phyloP scores from a whole-genome alignment of 1,139 yeast genomes.

The Hemisphaericaspora lyxosophila region DNA sequence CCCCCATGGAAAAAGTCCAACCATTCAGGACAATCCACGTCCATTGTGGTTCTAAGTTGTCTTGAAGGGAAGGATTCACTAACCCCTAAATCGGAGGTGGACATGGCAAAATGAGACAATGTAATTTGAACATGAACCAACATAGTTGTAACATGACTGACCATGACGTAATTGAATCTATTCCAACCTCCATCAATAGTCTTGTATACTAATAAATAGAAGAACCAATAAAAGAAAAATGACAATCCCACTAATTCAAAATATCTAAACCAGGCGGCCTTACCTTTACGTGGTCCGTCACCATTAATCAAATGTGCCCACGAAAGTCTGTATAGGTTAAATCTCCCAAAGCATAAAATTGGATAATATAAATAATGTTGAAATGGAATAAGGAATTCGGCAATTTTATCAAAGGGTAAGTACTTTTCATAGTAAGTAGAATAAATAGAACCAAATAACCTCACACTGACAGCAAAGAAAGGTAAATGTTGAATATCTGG shows the following conservation, averaged over 20 bases:
- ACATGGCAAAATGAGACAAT: constrained; percentile 89
- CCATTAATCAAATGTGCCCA: constrained; percentile 75
- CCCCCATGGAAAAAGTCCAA: constrained; percentile 91
- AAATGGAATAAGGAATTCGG: constrained; percentile 55
- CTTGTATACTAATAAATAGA: constrained; percentile 59
- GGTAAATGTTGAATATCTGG: constrained; percentile 94
- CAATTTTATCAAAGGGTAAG: constrained; percentile 66
- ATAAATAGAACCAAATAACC: constrained; percentile 64
- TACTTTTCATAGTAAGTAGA: constrained; percentile 76
- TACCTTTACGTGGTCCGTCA: constrained; percentile 74
- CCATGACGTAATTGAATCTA: constrained; percentile 59
- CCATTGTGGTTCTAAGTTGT: constrained; percentile 90
- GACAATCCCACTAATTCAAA: constrained; percentile 69
- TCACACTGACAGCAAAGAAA: constrained; percentile 79
- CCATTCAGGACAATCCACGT: constrained; percentile 93
- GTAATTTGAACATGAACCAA: constrained; percentile 91
- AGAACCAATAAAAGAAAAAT: constrained; percentile 77
- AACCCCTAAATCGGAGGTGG: constrained; percentile 80
- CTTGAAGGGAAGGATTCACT: constrained; percentile 80
- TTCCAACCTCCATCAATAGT: constrained; percentile 51
- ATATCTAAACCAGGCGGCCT: constrained; percentile 85
- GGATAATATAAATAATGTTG: constrained; percentile 79
- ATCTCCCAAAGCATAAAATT: constrained; percentile 77
- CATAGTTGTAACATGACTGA: constrained; percentile 82
- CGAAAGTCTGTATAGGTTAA: constrained; percentile 77